Percentiles rank a stretch among this genome's conserved stretches.
Conservation (phyloP, 345 rosid species). For the Microcos paniculata region DNA sequence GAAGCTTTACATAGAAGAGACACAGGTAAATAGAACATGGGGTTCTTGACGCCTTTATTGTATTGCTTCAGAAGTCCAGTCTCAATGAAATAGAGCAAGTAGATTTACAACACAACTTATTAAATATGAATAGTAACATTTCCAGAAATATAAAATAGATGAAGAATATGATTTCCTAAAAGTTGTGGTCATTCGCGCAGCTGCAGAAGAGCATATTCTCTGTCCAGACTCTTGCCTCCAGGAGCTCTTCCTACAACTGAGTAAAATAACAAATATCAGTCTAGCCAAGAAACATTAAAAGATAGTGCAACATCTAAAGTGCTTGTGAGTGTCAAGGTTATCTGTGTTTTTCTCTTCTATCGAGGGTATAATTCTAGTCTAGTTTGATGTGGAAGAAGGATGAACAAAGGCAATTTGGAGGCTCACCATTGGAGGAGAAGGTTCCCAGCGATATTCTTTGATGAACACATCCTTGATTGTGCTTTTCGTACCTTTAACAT, state of each 20-base stretch:
- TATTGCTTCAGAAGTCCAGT: not conserved
- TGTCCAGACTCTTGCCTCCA: not conserved
- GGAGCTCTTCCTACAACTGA: not conserved
- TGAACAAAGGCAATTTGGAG: not conserved
- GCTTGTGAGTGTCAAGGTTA: not conserved
- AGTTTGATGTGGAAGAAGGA: not conserved
- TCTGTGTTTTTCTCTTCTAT: not conserved
- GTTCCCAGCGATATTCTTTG: not conserved
- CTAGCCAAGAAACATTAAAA: not conserved
- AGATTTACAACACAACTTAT: not conserved
- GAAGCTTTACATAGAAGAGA: not conserved
- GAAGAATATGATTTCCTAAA: not conserved
- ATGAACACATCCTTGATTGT: not conserved
- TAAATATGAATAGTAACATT: not conserved
- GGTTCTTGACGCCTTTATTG: not conserved
- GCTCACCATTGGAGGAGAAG: conserved; percentile 11
- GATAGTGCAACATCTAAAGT: not conserved
- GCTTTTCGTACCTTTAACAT: not conserved
- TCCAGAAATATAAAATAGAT: not conserved
- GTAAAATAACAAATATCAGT: not conserved
- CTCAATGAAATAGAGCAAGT: not conserved
- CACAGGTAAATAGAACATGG: not conserved
- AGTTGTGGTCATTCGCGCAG: too few species aligned
- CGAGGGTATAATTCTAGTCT: not conserved
- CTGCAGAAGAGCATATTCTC: too few species aligned